Percentiles rank a stretch among this genome's conserved stretches.
phyloP scores from a whole-genome alignment of 179 eudicot genomes.

The Silene vulgaris region DNA sequence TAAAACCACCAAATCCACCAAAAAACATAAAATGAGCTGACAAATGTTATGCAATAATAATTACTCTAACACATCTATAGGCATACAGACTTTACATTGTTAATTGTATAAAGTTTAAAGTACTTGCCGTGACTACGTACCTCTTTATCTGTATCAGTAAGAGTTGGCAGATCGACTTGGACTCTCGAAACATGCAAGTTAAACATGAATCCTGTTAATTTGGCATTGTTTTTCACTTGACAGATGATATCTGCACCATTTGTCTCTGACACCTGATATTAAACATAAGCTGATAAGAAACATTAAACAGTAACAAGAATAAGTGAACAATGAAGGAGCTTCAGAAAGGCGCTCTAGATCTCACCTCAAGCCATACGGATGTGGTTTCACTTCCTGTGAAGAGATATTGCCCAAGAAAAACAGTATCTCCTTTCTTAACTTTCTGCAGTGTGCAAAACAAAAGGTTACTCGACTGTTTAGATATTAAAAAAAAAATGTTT shows the following conservation, averaged over 20 bases:
- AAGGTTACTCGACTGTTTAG: neutral
- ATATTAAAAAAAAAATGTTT: neutral
- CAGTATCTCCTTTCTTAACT: slow-evolving; percentile 89
- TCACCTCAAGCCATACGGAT: slow-evolving; percentile 97
- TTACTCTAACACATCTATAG: neutral
- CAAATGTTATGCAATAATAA: neutral
- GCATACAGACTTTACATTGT: neutral
- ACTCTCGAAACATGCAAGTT: slow-evolving; percentile 77
- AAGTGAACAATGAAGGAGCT: neutral
- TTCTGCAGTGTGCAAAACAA: slow-evolving; percentile 43
- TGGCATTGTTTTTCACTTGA: slow-evolving; percentile 74
- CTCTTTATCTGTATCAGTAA: slow-evolving; percentile 71
- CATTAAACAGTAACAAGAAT: slow-evolving; percentile 3
- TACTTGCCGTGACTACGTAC: slow-evolving; percentile 29
- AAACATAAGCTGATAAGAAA: neutral
- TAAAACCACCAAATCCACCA: neutral
- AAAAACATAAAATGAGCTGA: neutral
- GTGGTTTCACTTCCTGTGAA: slow-evolving; percentile 94
- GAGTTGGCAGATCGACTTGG: slow-evolving; percentile 69
- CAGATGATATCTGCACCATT: slow-evolving; percentile 72
- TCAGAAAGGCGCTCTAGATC: slow-evolving; percentile 15
- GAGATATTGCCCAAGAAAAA: slow-evolving; percentile 79
- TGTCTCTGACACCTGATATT: slow-evolving; percentile 61
- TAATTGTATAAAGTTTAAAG: neutral
- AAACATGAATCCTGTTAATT: slow-evolving; percentile 61